Evolutionary conservation across 192 early-diverging fungal species (phyloP), one percentile per base, ranked within the genome.

Genomic region (Coemansia nantahalensis): DNA sequence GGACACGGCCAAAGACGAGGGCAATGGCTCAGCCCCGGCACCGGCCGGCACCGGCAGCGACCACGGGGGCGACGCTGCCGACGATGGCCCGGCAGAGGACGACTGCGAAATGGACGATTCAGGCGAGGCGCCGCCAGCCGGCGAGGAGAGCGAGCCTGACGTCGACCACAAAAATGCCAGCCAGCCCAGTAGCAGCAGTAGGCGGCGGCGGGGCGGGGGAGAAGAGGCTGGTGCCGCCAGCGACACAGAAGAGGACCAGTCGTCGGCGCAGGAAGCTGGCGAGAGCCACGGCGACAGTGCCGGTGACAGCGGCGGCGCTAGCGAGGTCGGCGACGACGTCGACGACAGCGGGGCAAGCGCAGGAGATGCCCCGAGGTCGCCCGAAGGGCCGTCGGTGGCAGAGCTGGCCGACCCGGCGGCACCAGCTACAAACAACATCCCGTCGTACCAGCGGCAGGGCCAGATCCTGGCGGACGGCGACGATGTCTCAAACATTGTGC

Each of bases 381-480:
- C n/a, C n/a, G n/a, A n/a, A n/a, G n/a, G n/a, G n/a, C n/a, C n/a
- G n/a, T n/a, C n/a, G n/a, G n/a, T n/a, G n/a, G n/a, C n/a, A n/a
- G n/a, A n/a, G n/a, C n/a, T n/a, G n/a, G n/a, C n/a, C n/a, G n/a
- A n/a, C n/a, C n/a, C n/a, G n/a, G n/a, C n/a, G n/a, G n/a, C n/a
- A n/a, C n/a, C n/a, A n/a, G n/a, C n/a, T n/a, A 52, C 41, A 19
- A 46, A 63, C 48, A 68, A 68, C 39, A 54, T 62, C 42, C 64
- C 72, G 15, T 68, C 72, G 28, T 75, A 68, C 45, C 48, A 54
- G 48, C 72, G 60, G n/a, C 44, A 46, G 18, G 72, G 65, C 2
- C 60, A 50, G 38, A 33, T 26, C 13, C 54, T 63, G 40, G 37
- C 43, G 32, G 31, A 31, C 45, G 54, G 38, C 28, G 23, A 22